These are phyloP conservation scores for Psidium guajava DNA, from an alignment of 345 rosid species.

Conservation along the genomic window DNA sequence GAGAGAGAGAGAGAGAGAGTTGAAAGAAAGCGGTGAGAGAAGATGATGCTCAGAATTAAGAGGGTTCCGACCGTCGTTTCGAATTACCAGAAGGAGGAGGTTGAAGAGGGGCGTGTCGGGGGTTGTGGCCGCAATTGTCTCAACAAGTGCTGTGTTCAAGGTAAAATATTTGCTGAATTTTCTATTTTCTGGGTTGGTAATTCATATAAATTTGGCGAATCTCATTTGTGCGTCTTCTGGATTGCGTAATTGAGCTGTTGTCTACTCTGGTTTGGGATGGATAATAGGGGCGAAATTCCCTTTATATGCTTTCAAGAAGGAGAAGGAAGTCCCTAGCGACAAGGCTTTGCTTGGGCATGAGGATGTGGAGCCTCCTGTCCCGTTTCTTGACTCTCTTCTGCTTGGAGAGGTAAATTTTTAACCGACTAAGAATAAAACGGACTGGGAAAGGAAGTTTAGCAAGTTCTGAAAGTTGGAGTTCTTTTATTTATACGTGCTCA, in stretches of 20 bases:
- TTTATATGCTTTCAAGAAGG: conserved; percentile 52
- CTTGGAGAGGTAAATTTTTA: conserved; percentile 64
- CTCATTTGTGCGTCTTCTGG: not conserved
- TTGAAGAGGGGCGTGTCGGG: conserved; percentile 35
- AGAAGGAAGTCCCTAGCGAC: conserved; percentile 10
- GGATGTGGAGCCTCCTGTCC: conserved; percentile 34
- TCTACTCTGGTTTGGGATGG: not conserved
- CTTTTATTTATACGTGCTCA: not conserved
- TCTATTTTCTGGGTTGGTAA: not conserved
- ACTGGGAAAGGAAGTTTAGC: not conserved
- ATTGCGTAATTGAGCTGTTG: not conserved
- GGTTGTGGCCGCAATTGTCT: conserved; percentile 85
- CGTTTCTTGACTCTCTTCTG: conserved; percentile 60
- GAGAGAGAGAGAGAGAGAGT: not conserved
- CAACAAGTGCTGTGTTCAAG: conserved; percentile 56
- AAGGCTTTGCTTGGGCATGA: conserved; percentile 16
- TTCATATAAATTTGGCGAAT: not conserved
- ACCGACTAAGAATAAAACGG: not conserved
- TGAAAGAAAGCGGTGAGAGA: not conserved
- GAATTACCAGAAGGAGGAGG: conserved; percentile 75
- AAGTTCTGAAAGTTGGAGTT: not conserved
- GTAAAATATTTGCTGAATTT: conserved; percentile 10
- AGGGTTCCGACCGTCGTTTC: conserved; percentile 85
- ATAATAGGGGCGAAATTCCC: conserved; percentile 62
- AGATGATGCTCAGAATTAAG: conserved; percentile 70